Base-by-base conservation (phyloP, 2,329 filamentous ascomycete genomes). In the Paecilomyces dactylethromorphus region DNA sequence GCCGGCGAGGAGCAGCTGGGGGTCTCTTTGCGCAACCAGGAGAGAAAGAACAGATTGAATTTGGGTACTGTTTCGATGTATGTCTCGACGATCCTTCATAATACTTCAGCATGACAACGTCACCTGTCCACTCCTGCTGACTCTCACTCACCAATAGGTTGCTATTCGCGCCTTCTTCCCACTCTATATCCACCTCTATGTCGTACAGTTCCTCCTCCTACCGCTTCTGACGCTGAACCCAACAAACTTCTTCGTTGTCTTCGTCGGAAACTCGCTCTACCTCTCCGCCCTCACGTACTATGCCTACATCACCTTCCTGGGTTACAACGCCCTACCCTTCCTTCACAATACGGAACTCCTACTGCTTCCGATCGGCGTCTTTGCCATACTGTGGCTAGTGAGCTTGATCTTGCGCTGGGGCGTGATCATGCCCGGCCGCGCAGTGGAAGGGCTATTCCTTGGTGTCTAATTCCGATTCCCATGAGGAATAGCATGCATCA, bases 61-160 rank as follows among this genome's bases (percentile, higher is more conserved):
- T 88, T 73, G 86, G 86, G 56, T 89, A 89, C 69, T 88, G 86
- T 71, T 88, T 88, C 73, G 86, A 89, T 75, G 86, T 85, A 65
- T 69, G 79, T 64, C 50, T 21, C n/a, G 10, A 13, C 39, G 21
- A 12, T 12, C 7, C n/a, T n/a, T 15, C 33, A 15, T 26, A 21
- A n/a, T n/a, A 45, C 18, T 49, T 22, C 26, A 3, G 49, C 39
- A n/a, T 3, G 21, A 31, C n/a, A 22, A 13, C 7, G 39, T 26
- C 51, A 18, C 6, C 11, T 7, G 12, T 21, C 15, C 18, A 39
- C 24, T 31, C 53, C 32, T 56, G 45, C 3, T 56, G 24, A 56
- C 24, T 39, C 24, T 39, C 21, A 57, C 22, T 55, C 24, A 55
- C 29, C 21, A n/a, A 31, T 61, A 83, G 80, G 81, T 87, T 21